Percentiles rank a stretch among this genome's conserved stretches.
Evolutionary conservation across 2,329 filamentous ascomycete species (phyloP).

Genomic region (Bimuria novae-zelandiae): DNA sequence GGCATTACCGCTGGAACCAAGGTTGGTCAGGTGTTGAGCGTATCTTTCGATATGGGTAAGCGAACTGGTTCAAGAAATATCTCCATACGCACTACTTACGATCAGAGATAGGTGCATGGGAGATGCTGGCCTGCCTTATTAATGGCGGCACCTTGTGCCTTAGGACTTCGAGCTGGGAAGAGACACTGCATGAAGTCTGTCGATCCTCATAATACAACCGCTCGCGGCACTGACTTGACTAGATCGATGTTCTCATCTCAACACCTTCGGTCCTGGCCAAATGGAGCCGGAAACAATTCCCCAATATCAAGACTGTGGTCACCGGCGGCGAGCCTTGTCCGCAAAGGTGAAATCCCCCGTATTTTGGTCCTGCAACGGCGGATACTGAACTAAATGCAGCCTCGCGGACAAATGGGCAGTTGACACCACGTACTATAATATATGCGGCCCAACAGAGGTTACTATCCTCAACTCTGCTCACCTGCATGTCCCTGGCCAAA

Average conservation of each 20-base stretch:
- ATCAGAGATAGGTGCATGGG: constrained; percentile 58
- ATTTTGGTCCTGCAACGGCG: neutral
- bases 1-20: constrained; percentile 56
- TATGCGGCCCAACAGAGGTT: constrained; percentile 64
- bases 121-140: constrained; percentile 61
- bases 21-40: constrained; percentile 61
- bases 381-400: constrained; percentile 21
- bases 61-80: constrained; percentile 9
- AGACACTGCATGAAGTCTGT: constrained; percentile 52
- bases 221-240: constrained; percentile 9
- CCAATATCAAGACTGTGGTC: constrained; percentile 58
- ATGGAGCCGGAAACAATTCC: constrained; percentile 54
- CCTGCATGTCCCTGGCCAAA: constrained; percentile 52
- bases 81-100: neutral
- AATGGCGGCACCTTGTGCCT: constrained; percentile 63
- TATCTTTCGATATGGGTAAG: constrained; percentile 67
- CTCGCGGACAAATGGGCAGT: constrained; percentile 63
- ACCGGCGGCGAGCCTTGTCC: constrained; percentile 61
- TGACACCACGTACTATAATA: constrained; percentile 52
- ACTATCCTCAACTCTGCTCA: constrained; percentile 65
- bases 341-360: constrained; percentile 46
- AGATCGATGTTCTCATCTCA: constrained; percentile 60
- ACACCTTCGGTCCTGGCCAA: constrained; percentile 61
- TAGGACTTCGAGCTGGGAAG: constrained; percentile 56
- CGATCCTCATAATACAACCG: neutral